Percentiles rank a stretch among this genome's conserved stretches.
Evolutionary conservation across 2,329 filamentous ascomycete species (phyloP).

Genomic region (Plectosphaerella sp.): DNA sequence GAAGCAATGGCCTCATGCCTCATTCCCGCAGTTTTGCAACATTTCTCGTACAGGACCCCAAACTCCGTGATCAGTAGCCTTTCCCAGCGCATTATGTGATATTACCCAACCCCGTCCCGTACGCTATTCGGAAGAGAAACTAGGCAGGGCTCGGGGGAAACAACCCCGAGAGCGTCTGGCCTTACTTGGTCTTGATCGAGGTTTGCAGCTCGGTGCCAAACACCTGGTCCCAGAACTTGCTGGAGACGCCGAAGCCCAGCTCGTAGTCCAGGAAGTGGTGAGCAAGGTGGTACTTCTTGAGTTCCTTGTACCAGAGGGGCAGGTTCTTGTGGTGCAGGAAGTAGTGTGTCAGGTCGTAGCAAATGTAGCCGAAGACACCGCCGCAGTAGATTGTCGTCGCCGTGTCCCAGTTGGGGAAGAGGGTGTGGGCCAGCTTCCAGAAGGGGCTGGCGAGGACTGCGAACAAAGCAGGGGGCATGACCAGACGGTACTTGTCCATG

Average conservation of each 20-base stretch:
- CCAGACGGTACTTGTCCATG: constrained; percentile 97
- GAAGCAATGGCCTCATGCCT: background rate
- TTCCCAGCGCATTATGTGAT: too few relatives aligned
- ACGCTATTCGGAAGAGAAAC: too few relatives aligned
- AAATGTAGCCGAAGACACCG: constrained; percentile 91
- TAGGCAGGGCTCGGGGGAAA: too few relatives aligned
- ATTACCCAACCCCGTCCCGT: too few relatives aligned
- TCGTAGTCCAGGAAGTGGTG: constrained; percentile 99
- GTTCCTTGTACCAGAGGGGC: constrained; percentile 79
- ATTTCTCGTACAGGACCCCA: too few relatives aligned
- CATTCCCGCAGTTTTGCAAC: background rate
- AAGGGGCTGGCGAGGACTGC: constrained; percentile 79
- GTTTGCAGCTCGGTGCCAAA: constrained; percentile 77
- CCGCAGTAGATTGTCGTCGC: constrained; percentile 79
- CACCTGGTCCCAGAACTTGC: constrained; percentile 88
- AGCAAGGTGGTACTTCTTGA: constrained; percentile 97
- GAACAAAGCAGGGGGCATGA: constrained; percentile 94
- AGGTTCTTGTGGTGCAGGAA: constrained; percentile 96
- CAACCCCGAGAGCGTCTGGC: background rate
- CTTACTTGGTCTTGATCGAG: constrained; percentile 28
- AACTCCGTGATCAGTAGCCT: too few relatives aligned
- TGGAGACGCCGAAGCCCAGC: constrained; percentile 95
- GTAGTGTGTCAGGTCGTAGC: constrained; percentile 97
- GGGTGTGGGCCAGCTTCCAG: constrained; percentile 79
- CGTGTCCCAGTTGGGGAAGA: constrained; percentile 83